Percentiles rank a stretch among this genome's conserved stretches.
phyloP scores from a whole-genome alignment of 2,329 filamentous ascomycete species.

The Exserohilum rostratum region DNA sequence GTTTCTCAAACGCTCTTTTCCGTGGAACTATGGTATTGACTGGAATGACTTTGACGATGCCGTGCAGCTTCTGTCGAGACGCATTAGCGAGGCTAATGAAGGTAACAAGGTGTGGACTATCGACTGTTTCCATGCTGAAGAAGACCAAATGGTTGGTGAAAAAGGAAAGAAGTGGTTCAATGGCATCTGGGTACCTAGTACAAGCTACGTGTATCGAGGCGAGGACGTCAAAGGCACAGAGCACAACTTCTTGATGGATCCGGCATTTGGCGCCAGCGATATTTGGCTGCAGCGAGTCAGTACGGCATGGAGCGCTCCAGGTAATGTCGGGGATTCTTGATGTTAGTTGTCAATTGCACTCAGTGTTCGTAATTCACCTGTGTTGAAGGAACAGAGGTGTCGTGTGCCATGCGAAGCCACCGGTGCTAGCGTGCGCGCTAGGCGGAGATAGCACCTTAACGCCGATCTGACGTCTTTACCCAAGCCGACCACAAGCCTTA shows the following conservation, averaged over 20 bases:
- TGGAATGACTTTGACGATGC: constrained; percentile 37
- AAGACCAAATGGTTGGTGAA: constrained; percentile 37
- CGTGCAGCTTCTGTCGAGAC: constrained; percentile 31
- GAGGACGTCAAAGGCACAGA: constrained; percentile 28
- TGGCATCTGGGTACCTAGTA: constrained; percentile 26
- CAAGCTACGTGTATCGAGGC: constrained; percentile 26
- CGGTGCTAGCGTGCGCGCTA: no score
- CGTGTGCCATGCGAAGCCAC: no score
- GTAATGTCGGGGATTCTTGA: not conserved
- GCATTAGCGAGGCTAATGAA: constrained; percentile 21
- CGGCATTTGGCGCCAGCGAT: constrained; percentile 31
- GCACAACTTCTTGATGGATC: constrained; percentile 38
- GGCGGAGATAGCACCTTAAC: constrained; percentile 16
- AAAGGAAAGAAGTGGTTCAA: constrained; percentile 38
- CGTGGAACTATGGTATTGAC: constrained; percentile 26
- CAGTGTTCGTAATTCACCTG: not conserved
- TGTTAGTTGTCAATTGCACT: not conserved
- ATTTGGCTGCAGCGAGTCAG: constrained; percentile 35
- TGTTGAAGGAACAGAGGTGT: no score
- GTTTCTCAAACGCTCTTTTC: constrained; percentile 28
- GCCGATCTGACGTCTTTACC: constrained; percentile 26
- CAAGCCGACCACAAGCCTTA: constrained; percentile 1
- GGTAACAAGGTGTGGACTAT: constrained; percentile 24
- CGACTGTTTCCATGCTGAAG: constrained; percentile 37
- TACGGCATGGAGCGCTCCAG: constrained; percentile 18